These are phyloP conservation scores for Aphanoascus verrucosus DNA, from an alignment of 2,329 filamentous ascomycete species.

Conservation along the genomic window DNA sequence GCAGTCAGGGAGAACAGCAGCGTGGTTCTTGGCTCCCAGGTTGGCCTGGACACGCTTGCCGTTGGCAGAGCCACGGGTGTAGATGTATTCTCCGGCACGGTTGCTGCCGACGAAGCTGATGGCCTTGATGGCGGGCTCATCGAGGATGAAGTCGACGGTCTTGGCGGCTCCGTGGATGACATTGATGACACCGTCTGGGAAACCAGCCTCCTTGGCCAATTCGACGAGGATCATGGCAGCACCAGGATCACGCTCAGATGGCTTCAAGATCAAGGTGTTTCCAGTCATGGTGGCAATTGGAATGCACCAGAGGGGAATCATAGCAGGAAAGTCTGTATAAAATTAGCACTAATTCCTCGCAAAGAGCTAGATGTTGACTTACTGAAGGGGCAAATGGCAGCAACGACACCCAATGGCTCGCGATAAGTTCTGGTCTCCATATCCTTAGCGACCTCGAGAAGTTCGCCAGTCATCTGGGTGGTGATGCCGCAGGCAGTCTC, in stretches of 20 bases:
- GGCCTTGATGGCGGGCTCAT: conserved; percentile 58
- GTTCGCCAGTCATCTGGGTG: conserved; percentile 53
- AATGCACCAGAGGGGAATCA: conserved; percentile 60
- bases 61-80: conserved; percentile 54
- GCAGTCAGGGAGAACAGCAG: conserved; percentile 54
- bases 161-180: conserved; percentile 54
- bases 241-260: conserved; percentile 55
- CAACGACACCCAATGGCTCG: conserved; percentile 54
- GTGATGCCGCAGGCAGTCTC: conserved; percentile 59
- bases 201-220: conserved; percentile 52
- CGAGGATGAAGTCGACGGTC: conserved; percentile 59
- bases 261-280: conserved; percentile 55
- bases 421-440: conserved; percentile 59
- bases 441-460: conserved; percentile 57
- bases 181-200: conserved; percentile 56
- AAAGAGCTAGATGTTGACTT: conserved; percentile 4
- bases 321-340: conserved; percentile 52
- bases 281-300: conserved; percentile 55
- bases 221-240: conserved; percentile 57
- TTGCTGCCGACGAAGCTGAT: conserved; percentile 59
- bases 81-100: conserved; percentile 60
- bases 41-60: conserved; percentile 62
- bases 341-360: neutral
- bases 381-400: conserved; percentile 25
- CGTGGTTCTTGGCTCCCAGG: conserved; percentile 60